Percentiles rank a stretch among this genome's conserved stretches.
phyloP scores from a whole-genome alignment of 305 asterid species.

The Striga hermonthica region DNA sequence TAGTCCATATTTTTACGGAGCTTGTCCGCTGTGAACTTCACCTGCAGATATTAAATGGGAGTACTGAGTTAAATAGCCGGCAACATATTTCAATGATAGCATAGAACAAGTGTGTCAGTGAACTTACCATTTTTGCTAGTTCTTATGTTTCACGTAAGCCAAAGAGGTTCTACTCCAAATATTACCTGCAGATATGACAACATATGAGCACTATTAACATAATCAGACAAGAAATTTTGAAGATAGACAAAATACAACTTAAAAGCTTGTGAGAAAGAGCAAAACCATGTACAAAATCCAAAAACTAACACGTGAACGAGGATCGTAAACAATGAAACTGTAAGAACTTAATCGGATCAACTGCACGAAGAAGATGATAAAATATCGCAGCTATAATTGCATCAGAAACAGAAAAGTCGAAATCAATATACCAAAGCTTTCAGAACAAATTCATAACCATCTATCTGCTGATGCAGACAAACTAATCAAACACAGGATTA shows the following conservation, averaged over 20 bases:
- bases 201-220: background rate
- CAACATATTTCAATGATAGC: background rate
- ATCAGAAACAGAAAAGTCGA: too few relatives aligned
- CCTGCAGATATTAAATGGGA: conserved; percentile 34
- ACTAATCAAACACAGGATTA: too few relatives aligned
- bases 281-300: background rate
- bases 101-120: background rate
- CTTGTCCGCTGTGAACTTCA: conserved; percentile 50
- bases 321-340: too few relatives aligned
- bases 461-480: too few relatives aligned
- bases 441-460: too few relatives aligned
- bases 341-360: too few relatives aligned
- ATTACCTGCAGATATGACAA: background rate
- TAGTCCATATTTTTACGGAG: conserved; percentile 49
- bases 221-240: background rate
- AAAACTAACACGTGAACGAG: background rate
- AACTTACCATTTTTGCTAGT: conserved; percentile 12
- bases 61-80: background rate
- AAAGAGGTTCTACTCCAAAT: background rate
- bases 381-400: too few relatives aligned
- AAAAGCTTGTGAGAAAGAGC: background rate
- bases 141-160: background rate
- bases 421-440: too few relatives aligned
- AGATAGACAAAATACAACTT: too few relatives aligned
- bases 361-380: too few relatives aligned